Evolutionary conservation across 176 grass and related monocot species (phyloP), one percentile per base, ranked within the genome.

Genomic region (Triticum timopheevii): DNA sequence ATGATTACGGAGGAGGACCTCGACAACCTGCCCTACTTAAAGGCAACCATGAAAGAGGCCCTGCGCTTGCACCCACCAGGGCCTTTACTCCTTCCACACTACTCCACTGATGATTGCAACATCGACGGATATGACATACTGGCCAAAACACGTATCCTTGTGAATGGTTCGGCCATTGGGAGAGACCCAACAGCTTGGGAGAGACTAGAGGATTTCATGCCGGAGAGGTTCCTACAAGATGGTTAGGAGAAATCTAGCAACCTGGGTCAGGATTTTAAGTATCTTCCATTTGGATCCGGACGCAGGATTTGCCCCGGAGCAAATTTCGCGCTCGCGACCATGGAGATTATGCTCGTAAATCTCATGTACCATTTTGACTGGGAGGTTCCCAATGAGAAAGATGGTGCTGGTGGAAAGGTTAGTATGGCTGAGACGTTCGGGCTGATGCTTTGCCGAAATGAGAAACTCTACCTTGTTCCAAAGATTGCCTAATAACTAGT

Each of bases 331-430:
- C 62, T 52, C 13, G 73, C 85, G 2, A 87, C 78, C 8, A 80
- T 87, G 58, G 85, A 87, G 78, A 47, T 80, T 0, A 73, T 81
- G 59, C 17, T 87, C 2, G 85, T 78, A 30, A 87, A 87, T 61
- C 61, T 82, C 31, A 68, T 87, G 85, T 81, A 87, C 65, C 62
- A 87, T 61, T 87, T 87, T 73, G 77, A 87, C 22, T 82, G 85
- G 85, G 65, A 87, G 23, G 36, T 87, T 8, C 85, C 85, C 13
- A 54, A 13, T 70, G 85, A 39, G 6, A 61, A 69, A n/a, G 65
- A n/a, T 1, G 61, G 61, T 62, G 10, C 61, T 12, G 61, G 10
- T 11, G 9, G n/a, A 25, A 62, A 73, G 78, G 73, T 87, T 3
- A 69, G 69, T 34, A 82, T 87, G 85, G 72, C 35, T 2, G 85